Evolutionary conservation across 805 yeast genomes (phyloP), one percentile per base, ranked within the genome.

Genomic region (Candida vartiovaarae): DNA sequence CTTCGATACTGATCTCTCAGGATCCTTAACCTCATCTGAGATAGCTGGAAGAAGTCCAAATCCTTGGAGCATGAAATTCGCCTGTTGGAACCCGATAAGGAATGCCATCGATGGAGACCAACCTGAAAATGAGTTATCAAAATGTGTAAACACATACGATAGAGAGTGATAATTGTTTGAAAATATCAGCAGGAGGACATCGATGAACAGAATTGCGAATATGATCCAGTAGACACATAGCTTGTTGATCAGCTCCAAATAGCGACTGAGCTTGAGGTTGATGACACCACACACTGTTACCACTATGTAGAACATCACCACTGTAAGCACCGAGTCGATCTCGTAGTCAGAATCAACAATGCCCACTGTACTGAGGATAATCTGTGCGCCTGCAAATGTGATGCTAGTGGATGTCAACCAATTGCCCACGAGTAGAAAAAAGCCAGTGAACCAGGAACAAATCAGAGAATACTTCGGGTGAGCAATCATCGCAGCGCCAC

Each of bases 41-140:
- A 86, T 75, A 5, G 91, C 80, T 20, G 87, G 84, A 27, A 86
- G 68, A 76, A 85, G 79, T 27, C 91, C 91, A 61, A 83, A 86
- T 1, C 93, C 95, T 47, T 85, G 86, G 56, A 85, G 68, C 24
- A 91, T 84, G 62, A 84, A 83, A 30, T 84, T 79, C 1, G 89
- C 80, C 49, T 85, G 83, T 61, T 83, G 89, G 45, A 86, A 74
- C 0, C 93, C 93, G 36, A 86, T 77, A 41, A 86, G 64, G 49
- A 85, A 85, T 2, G 93, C 87, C 47, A 85, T 54, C 2, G 77
- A 72, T 39, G 70, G 74, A 15, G 86, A 82, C 83, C 89, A 84
- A 4, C 93, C 95, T 5, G 89, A 80, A 40, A 87, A 61, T 7
- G 80, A 66, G 41, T 82, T 82, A 60, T 84, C 88, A 56, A 84